phyloP scores from a whole-genome alignment of 2,329 filamentous ascomycete genomes.

The Diaporthe vexans region DNA sequence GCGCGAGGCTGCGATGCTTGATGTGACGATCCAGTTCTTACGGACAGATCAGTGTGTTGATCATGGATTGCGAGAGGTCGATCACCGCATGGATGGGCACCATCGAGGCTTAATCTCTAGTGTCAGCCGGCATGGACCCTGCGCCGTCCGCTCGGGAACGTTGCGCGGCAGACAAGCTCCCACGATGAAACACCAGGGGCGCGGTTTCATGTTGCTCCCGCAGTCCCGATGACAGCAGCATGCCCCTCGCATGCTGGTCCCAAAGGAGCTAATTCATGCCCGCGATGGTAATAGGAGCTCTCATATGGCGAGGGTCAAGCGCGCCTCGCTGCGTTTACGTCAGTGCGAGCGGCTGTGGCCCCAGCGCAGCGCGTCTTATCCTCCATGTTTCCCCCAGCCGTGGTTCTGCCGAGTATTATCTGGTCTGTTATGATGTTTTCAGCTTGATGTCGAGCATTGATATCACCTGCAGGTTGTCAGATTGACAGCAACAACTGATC shows the following conservation, averaged over 20 bases:
- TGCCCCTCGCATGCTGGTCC: background rate
- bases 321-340: background rate
- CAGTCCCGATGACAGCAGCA: background rate
- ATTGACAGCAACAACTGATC: background rate
- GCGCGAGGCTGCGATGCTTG: slow-evolving; percentile 9
- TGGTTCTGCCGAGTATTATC: slow-evolving; percentile 8
- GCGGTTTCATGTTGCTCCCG: slow-evolving; percentile 10
- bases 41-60: background rate
- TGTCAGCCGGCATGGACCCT: slow-evolving; percentile 6
- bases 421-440: slow-evolving; percentile 9
- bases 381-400: background rate
- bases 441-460: slow-evolving; percentile 8
- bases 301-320: slow-evolving; percentile 6
- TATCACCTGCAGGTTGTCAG: background rate
- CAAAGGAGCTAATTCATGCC: slow-evolving; percentile 8
- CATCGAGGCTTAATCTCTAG: background rate
- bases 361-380: background rate
- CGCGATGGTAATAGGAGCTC: background rate
- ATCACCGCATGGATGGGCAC: slow-evolving; percentile 10
- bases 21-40: slow-evolving; percentile 18
- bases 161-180: slow-evolving; percentile 16
- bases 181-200: slow-evolving; percentile 20
- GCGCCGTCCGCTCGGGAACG: slow-evolving; percentile 1
- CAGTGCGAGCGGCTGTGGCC: slow-evolving; percentile 14
- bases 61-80: slow-evolving; percentile 22